Percentiles rank a stretch among this genome's conserved stretches.
Conservation (phyloP, 2,329 filamentous ascomycete genomes). For the Talaromyces atroroseus region DNA sequence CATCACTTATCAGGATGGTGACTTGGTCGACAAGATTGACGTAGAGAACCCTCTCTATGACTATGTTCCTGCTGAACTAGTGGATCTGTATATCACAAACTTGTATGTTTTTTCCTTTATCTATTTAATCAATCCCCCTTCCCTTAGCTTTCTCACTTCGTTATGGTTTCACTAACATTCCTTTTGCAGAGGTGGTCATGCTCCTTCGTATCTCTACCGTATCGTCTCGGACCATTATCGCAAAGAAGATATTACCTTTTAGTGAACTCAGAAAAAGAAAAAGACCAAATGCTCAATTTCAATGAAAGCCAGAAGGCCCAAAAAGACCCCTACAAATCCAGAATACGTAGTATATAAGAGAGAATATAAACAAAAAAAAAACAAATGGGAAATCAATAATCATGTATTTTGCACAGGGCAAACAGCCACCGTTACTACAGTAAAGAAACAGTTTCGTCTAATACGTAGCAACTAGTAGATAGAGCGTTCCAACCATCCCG, state of each 20-base stretch:
- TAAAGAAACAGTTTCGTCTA: constrained; percentile 9
- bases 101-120: constrained; percentile 49
- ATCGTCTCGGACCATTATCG: constrained; percentile 63
- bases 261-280: constrained; percentile 13
- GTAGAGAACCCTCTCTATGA: constrained; percentile 77
- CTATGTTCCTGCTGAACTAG: constrained; percentile 70
- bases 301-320: background rate
- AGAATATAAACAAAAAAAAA: too few relatives aligned
- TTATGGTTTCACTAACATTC: constrained; percentile 11
- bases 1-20: constrained; percentile 71
- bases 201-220: constrained; percentile 59
- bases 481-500: constrained; percentile 7
- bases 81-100: constrained; percentile 65
- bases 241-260: constrained; percentile 54
- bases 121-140: too few relatives aligned
- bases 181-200: constrained; percentile 51
- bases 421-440: constrained; percentile 6
- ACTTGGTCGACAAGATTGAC: constrained; percentile 70
- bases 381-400: constrained; percentile 5
- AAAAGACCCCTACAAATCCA: background rate
- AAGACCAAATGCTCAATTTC: background rate
- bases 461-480: constrained; percentile 3
- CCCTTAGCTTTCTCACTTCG: background rate
- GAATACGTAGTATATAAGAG: too few relatives aligned
- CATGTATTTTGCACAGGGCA: constrained; percentile 5